Base-by-base conservation (phyloP, 352 stramenopile species). In the Blastocystis sp. region DNA sequence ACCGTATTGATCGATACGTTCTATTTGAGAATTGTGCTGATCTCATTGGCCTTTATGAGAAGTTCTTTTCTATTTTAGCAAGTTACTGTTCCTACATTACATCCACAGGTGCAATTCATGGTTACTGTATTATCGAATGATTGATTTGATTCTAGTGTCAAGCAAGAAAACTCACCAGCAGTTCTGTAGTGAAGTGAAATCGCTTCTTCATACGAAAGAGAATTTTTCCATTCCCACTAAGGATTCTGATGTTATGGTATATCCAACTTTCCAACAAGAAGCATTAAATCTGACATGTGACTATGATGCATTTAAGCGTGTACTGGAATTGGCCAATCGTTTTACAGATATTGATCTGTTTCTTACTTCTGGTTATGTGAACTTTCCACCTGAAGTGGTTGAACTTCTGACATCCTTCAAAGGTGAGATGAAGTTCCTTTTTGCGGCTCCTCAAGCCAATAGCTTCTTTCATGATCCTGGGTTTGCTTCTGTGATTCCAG, bases 1-100 rank as follows among this genome's bases (percentile, higher is more conserved):
- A 93, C 59, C 86, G 92, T 43, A 92, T 94, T 67, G 92, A 94
- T 74, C 90, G 92, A 27, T 94, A 94, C 88, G 89, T 94, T 61
- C 87, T 94, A 59, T 88, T 94, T 57, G 78, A 88, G 16, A 51
- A 91, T 42, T 93, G 90, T 54, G 86, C 89, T 0, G 89, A 86
- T 1, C 88, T 94, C 1, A 91, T 90, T 7, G 71, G 88, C 21
- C 93, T 93, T 43, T 94, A 94, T 88, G 88, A 94, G 19, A 29
- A 63, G 12, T 88, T 88, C 29, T 88, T 78, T 56, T 43, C 54
- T 37, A 73, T 85, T 52, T 19, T 85, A 11, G 35, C n/a, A 19
- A 7, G 29, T 5, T 61, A 58, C 35, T 88, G 85, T 42, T 88
- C 65, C 29, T 49, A 32, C 12, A 21, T 51, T 16, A 80, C 67